Evolutionary conservation across 208 protist species (phyloP), one percentile per base, ranked within the genome.

Genomic region (Acanthamoeba healyi): DNA sequence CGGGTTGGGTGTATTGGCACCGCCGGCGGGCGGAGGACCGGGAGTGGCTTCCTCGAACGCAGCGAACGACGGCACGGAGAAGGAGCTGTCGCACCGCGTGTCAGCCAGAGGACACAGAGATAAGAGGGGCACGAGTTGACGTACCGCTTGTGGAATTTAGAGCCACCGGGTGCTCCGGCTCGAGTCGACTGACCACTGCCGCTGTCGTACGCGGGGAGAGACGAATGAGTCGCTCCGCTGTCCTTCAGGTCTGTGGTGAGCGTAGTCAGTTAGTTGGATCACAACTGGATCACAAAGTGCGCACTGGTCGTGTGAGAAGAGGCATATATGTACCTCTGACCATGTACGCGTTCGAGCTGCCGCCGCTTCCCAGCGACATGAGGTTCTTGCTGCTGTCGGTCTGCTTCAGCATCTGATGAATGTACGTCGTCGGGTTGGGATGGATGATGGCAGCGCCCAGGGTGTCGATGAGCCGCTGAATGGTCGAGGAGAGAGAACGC

Each of bases 391-490:
- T 46, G 70, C 70, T 79, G 10, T 44, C 70, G 15, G 70, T 79
- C 29, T 79, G 70, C 38, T 79, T 79, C 70, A 79, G 26, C 70
- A 61, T 54, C n/a, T 61, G 79, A 42, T 54, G 24, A 29, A 87
- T 61, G 46, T 87, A 90, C 4, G 79, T 61, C 17, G 51, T 72
- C 29, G 92, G 84, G 46, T 91, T 72, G 9, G 92, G 92, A 46
- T 94, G 92, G 15, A 94, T 94, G 7, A 96, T n/a, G 0, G 93
- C 93, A 26, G 87, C 72, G 2, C 87, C 94, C 2, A 96, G 81
- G 0, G 95, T 94, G 44, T 96, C 86, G 12, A 96, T 49, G 7
- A 96, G 38, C 38, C 70, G 70, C 70, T 79, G 70, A 6, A 15
- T 54, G 10, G 49, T 54, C 15, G 10, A 54, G 10, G 49, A 54